Percentiles rank a stretch among this genome's conserved stretches.
phyloP scores from a whole-genome alignment of 148 eudicot species.

The Amaranthus palmeri region DNA sequence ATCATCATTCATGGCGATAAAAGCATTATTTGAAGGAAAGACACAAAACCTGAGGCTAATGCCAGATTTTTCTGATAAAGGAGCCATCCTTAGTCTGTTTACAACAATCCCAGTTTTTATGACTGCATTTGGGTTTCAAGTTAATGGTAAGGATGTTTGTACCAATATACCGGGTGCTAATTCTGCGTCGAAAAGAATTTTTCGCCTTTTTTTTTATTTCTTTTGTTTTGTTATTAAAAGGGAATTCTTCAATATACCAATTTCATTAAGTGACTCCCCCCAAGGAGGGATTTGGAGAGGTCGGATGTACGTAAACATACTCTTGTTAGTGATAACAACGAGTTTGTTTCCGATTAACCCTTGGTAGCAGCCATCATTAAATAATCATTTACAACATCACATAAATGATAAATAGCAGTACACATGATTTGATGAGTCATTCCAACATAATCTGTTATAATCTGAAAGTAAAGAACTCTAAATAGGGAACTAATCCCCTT shows the following conservation, averaged over 20 bases:
- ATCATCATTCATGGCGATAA: slow-evolving; percentile 67
- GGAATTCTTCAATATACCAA: background rate
- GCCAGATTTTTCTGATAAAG: slow-evolving; percentile 59
- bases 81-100: slow-evolving; percentile 52
- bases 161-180: background rate
- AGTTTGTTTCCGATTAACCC: no score
- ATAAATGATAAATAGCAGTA: background rate
- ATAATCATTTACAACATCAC: no score
- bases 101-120: slow-evolving; percentile 82
- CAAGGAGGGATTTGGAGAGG: no score
- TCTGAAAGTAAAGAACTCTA: no score
- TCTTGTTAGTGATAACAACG: no score
- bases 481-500: no score
- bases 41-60: slow-evolving; percentile 49
- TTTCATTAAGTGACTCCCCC: no score
- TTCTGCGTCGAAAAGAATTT: background rate
- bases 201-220: background rate
- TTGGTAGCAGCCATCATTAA: no score
- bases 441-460: no score
- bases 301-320: no score
- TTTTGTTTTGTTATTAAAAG: background rate
- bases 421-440: background rate
- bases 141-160: slow-evolving; percentile 49
- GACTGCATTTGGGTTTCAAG: slow-evolving; percentile 81
- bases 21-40: slow-evolving; percentile 59